phyloP scores from a whole-genome alignment of 1,139 yeast genomes.

The Blastobotrys buckinghamii region DNA sequence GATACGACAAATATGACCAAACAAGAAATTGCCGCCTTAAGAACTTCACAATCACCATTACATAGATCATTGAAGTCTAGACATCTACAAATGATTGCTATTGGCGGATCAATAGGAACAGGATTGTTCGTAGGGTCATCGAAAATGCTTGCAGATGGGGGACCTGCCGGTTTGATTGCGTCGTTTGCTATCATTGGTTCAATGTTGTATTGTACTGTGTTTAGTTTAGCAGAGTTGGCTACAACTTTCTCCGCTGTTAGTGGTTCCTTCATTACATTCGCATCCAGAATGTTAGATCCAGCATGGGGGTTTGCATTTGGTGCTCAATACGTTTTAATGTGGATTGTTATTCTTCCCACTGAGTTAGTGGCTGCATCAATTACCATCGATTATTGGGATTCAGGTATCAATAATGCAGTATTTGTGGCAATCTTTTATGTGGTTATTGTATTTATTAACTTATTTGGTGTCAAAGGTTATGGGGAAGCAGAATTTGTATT shows the following conservation, averaged over 20 bases:
- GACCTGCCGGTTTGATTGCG: constrained; percentile 64
- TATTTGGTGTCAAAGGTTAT: constrained; percentile 64
- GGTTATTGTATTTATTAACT: constrained; percentile 47
- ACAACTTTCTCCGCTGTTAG: constrained; percentile 65
- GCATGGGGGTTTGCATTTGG: constrained; percentile 84
- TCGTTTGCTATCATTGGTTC: constrained; percentile 70
- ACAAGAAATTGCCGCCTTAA: constrained; percentile 25
- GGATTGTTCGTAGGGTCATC: constrained; percentile 48
- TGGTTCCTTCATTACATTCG: constrained; percentile 72
- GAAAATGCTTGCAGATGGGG: constrained; percentile 42
- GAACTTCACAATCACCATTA: constrained; percentile 36
- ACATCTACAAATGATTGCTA: constrained; percentile 64
- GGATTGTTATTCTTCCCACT: constrained; percentile 68
- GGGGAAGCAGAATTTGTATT: constrained; percentile 66
- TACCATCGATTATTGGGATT: constrained; percentile 60
- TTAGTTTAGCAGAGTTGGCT: constrained; percentile 82
- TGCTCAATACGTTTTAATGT: constrained; percentile 52
- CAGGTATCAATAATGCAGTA: constrained; percentile 53
- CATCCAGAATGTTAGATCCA: constrained; percentile 62
- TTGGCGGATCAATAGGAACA: constrained; percentile 83
- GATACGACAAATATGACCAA: constrained; percentile 24
- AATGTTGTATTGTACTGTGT: constrained; percentile 69
- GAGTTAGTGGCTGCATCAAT: constrained; percentile 75
- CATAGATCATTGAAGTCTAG: constrained; percentile 41
- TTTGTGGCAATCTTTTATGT: constrained; percentile 63